phyloP scores from a whole-genome alignment of 441 rosid species.

The Erodium texanum region DNA sequence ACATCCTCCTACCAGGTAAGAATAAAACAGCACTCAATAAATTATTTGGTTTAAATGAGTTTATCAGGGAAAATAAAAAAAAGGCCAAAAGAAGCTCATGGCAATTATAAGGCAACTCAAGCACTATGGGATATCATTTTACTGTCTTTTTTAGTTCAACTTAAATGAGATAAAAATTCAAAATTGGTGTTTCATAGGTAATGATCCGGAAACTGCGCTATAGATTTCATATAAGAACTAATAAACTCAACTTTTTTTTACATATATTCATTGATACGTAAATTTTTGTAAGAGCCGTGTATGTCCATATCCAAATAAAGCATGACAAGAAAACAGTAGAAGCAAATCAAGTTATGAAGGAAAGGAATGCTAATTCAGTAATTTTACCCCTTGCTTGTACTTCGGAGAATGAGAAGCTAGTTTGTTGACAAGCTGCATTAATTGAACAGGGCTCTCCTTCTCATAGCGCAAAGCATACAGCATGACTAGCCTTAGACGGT shows the following conservation, averaged over 20 bases:
- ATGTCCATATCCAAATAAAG: constrained; percentile 4
- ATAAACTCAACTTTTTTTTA: too few relatives aligned
- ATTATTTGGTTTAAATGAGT: too few relatives aligned
- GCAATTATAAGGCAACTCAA: too few relatives aligned
- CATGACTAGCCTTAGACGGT: constrained; percentile 77
- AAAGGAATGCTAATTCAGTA: constrained; percentile 12
- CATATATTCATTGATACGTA: background rate
- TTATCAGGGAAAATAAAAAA: too few relatives aligned
- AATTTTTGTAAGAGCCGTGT: background rate
- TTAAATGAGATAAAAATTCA: too few relatives aligned
- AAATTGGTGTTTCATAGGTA: too few relatives aligned
- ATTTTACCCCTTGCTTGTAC: constrained; percentile 85
- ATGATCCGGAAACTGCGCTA: background rate
- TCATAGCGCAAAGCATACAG: constrained; percentile 91
- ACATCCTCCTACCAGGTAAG: constrained; percentile 6
- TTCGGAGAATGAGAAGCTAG: constrained; percentile 76
- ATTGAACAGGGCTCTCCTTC: constrained; percentile 92
- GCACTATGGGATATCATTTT: too few relatives aligned
- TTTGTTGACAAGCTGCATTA: constrained; percentile 96
- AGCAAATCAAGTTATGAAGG: constrained; percentile 10
- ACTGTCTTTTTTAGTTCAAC: too few relatives aligned
- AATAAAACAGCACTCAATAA: constrained; percentile 4
- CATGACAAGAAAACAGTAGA: background rate
- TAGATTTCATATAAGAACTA: background rate
- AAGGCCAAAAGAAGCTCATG: too few relatives aligned